These are phyloP conservation scores for Ogataea nakhonphanomensis DNA, from an alignment of 805 yeast genomes.

Conservation along the genomic window DNA sequence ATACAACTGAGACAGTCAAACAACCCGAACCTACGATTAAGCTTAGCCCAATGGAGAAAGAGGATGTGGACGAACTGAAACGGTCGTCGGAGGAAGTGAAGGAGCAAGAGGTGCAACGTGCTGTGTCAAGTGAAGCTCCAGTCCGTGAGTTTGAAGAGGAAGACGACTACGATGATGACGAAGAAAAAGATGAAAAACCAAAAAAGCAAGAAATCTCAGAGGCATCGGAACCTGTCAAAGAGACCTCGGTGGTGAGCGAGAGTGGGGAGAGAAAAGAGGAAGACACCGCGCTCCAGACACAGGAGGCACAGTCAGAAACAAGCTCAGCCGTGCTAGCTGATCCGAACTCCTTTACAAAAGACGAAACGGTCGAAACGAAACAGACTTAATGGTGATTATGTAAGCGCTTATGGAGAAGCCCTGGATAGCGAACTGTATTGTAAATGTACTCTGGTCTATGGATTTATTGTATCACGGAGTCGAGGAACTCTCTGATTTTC, in stretches of 20 bases:
- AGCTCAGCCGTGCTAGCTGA: too few species aligned
- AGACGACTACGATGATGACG: constrained; percentile 36
- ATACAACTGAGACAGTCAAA: background rate
- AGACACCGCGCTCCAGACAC: background rate
- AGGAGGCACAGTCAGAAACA: background rate
- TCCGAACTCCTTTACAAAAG: background rate
- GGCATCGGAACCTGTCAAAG: background rate
- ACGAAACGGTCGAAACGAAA: background rate
- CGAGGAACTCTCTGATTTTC: constrained; percentile 57
- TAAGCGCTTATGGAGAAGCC: too few species aligned
- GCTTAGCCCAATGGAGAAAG: constrained; percentile 32
- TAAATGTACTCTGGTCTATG: too few species aligned
- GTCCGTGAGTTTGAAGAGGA: constrained; percentile 36
- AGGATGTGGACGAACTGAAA: constrained; percentile 27
- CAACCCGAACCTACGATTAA: constrained; percentile 21
- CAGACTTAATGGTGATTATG: background rate
- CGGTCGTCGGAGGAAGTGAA: constrained; percentile 15
- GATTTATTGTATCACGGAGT: constrained; percentile 40
- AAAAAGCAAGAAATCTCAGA: background rate
- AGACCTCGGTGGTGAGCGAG: background rate
- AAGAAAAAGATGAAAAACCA: constrained; percentile 1
- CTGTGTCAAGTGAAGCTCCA: constrained; percentile 24
- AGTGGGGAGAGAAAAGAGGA: background rate
- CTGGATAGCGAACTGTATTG: too few species aligned
- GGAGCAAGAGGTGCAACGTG: constrained; percentile 15